Evolutionary conservation across 2,329 filamentous ascomycete genomes (phyloP).

Genomic region (Penicillium capsulatum): DNA sequence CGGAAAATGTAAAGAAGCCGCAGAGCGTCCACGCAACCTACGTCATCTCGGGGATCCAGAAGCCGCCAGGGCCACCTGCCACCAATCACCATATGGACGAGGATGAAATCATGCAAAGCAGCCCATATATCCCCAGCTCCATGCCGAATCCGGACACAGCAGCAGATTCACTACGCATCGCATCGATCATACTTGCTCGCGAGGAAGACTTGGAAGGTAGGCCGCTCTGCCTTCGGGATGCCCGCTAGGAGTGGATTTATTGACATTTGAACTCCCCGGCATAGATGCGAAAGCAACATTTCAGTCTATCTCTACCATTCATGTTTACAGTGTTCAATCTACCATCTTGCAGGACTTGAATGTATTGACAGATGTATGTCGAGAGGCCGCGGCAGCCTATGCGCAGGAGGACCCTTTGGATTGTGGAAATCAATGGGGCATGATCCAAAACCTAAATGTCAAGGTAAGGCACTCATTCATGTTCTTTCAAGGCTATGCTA

Average conservation of each 20-base stretch:
- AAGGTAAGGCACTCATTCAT: constrained; percentile 40
- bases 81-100: constrained; percentile 55
- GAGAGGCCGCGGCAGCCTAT: constrained; percentile 57
- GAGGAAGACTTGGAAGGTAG: constrained; percentile 70
- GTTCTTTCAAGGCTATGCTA: constrained; percentile 1
- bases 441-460: constrained; percentile 68
- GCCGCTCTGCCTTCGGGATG: constrained; percentile 9
- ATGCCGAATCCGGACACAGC: constrained; percentile 52
- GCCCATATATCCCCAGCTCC: constrained; percentile 64
- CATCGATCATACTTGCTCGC: constrained; percentile 62
- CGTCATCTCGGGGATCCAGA: constrained; percentile 68
- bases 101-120: constrained; percentile 59
- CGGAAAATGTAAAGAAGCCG: constrained; percentile 69
- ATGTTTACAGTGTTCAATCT: constrained; percentile 80
- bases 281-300: constrained; percentile 65
- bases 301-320: constrained; percentile 69
- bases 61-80: constrained; percentile 29
- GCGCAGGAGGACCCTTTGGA: constrained; percentile 57
- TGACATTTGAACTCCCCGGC: not conserved
- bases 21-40: constrained; percentile 88
- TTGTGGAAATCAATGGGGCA: constrained; percentile 61
- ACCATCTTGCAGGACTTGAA: constrained; percentile 68
- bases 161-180: constrained; percentile 52
- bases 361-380: constrained; percentile 64
- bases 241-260: not conserved